These are phyloP conservation scores for Primulina huaijiensis DNA, from an alignment of 257 asterid genomes.

Conservation along the genomic window DNA sequence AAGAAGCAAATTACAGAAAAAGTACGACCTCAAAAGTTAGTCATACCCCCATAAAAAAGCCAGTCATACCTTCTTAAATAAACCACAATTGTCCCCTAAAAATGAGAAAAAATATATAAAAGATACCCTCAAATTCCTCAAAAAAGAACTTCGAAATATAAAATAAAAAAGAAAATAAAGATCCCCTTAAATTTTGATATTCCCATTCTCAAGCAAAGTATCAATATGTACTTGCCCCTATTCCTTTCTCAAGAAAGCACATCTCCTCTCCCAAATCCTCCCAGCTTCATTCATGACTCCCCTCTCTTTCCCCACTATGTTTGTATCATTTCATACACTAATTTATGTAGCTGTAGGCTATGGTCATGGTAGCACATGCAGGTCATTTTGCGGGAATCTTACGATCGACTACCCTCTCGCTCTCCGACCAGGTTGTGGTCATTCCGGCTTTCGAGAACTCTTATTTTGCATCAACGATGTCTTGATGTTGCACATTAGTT, in stretches of 20 bases:
- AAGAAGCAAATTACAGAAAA: background rate
- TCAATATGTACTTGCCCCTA: slow-evolving; percentile 25
- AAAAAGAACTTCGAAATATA: slow-evolving; percentile 25
- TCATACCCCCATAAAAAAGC: slow-evolving; percentile 1
- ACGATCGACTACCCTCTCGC: slow-evolving; percentile 77
- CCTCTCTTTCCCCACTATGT: slow-evolving; percentile 23
- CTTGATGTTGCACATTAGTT: slow-evolving; percentile 73
- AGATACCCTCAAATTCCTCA: slow-evolving; percentile 37
- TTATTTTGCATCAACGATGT: slow-evolving; percentile 83
- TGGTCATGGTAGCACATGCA: slow-evolving; percentile 49
- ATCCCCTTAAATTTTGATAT: slow-evolving; percentile 10
- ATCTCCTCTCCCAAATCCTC: slow-evolving; percentile 13
- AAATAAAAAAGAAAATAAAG: background rate
- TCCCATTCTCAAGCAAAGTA: slow-evolving; percentile 63
- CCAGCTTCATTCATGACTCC: slow-evolving; percentile 39
- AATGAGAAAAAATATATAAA: slow-evolving; percentile 10
- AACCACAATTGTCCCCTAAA: slow-evolving; percentile 29
- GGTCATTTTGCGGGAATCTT: slow-evolving; percentile 84
- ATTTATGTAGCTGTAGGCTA: slow-evolving; percentile 28
- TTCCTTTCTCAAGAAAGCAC: background rate
- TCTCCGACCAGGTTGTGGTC: slow-evolving; percentile 81
- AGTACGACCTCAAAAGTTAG: slow-evolving; percentile 28
- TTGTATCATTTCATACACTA: slow-evolving; percentile 24
- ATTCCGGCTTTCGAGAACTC: slow-evolving; percentile 74
- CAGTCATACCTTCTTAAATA: slow-evolving; percentile 36